These are phyloP conservation scores for Nyssa sinensis DNA, from an alignment of 148 eudicot genomes.

Conservation along the genomic window DNA sequence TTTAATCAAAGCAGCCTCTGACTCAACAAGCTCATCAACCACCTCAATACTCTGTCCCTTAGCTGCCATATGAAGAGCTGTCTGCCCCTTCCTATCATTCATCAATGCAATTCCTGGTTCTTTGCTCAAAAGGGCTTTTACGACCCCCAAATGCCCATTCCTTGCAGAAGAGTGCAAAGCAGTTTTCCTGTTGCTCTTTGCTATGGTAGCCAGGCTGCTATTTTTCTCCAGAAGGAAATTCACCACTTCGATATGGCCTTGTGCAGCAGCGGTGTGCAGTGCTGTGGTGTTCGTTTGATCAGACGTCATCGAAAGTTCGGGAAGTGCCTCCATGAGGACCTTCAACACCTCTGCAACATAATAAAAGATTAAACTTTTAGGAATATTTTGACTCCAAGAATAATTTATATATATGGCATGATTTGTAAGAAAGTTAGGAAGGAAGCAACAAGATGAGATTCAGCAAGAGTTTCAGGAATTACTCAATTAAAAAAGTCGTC, in stretches of 20 bases:
- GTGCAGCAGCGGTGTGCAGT: slow-evolving; percentile 45
- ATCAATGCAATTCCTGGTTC: slow-evolving; percentile 33
- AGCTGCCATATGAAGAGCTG: slow-evolving; percentile 66
- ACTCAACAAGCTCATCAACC: slow-evolving; percentile 37
- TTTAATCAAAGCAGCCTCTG: slow-evolving; percentile 31
- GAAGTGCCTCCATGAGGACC: slow-evolving; percentile 44
- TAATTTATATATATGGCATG: not conserved
- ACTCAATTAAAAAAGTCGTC: not conserved
- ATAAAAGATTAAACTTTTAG: not conserved
- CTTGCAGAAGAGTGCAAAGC: slow-evolving; percentile 56
- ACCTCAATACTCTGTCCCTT: slow-evolving; percentile 50
- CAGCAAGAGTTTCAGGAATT: not conserved
- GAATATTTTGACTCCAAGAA: slow-evolving; percentile 4
- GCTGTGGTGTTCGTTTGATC: slow-evolving; percentile 56
- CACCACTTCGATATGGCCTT: slow-evolving; percentile 51
- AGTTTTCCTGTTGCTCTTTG: slow-evolving; percentile 45
- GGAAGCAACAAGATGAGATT: not conserved
- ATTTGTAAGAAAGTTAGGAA: not conserved
- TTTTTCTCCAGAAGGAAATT: slow-evolving; percentile 45
- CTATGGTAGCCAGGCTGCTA: slow-evolving; percentile 40
- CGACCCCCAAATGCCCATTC: slow-evolving; percentile 52
- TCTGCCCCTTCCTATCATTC: slow-evolving; percentile 58
- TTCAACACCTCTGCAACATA: slow-evolving; percentile 44
- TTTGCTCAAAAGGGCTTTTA: slow-evolving; percentile 43
- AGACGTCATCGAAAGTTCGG: slow-evolving; percentile 45